A percentile compares a stretch with the other conserved stretches of the same genome.
phyloP scores from a whole-genome alignment of 345 rosid genomes.

The Aurinia saxatilis region DNA sequence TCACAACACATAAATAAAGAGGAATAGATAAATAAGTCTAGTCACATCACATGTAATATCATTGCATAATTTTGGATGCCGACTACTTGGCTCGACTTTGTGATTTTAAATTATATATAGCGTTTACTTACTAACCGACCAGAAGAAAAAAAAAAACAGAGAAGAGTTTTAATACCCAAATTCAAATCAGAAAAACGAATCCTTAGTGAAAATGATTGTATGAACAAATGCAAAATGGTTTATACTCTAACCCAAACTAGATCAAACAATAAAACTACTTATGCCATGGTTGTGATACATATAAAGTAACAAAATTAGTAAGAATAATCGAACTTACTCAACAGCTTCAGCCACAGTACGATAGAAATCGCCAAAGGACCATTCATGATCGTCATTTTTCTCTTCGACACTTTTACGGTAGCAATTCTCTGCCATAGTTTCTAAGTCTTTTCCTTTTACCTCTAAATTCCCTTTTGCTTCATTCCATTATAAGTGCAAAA shows the following conservation, averaged over 20 bases:
- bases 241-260: background rate
- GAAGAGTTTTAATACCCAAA: no score
- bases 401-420: constrained; percentile 33
- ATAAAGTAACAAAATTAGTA: no score
- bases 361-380: constrained; percentile 36
- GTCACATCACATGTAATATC: background rate
- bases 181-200: no score
- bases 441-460: constrained; percentile 38
- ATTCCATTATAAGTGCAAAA: background rate
- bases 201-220: background rate
- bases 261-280: no score
- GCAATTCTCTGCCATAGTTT: constrained; percentile 26
- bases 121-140: constrained; percentile 1
- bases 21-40: background rate
- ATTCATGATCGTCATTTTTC: background rate
- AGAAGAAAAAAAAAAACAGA: background rate
- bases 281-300: no score
- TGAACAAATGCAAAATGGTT: no score
- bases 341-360: constrained; percentile 46
- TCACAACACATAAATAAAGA: background rate
- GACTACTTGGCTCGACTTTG: background rate
- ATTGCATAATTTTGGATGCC: background rate
- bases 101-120: background rate
- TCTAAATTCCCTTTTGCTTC: constrained; percentile 37
- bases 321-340: constrained; percentile 33